Percentiles rank a stretch among this genome's conserved stretches.
These are phyloP conservation scores for Viridothelium virens DNA, from an alignment of 495 filamentous ascomycete genomes.

Conservation along the genomic window DNA sequence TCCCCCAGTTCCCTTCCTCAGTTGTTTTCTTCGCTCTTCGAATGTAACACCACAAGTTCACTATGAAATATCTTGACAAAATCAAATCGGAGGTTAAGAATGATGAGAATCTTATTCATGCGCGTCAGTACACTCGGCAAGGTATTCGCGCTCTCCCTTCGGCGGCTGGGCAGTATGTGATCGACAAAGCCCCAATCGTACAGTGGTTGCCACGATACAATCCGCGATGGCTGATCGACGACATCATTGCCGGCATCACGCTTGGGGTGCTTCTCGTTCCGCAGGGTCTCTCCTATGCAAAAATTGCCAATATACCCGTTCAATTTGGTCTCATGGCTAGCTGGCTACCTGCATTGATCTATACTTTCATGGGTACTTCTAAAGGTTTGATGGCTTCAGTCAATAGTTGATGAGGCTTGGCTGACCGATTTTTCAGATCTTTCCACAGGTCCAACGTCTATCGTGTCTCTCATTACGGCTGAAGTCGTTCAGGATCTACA, in stretches of 20 bases:
- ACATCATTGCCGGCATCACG: constrained; percentile 45
- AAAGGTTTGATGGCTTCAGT: constrained; percentile 38
- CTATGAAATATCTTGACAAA: background rate
- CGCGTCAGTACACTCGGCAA: constrained; percentile 1
- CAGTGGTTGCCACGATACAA: constrained; percentile 46
- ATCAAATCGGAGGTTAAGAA: background rate
- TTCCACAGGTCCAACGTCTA: constrained; percentile 46
- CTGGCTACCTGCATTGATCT: constrained; percentile 46
- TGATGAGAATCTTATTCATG: background rate
- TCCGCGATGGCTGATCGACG: constrained; percentile 43
- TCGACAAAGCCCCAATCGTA: constrained; percentile 48
- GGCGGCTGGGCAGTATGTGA: constrained; percentile 38
- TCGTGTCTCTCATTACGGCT: constrained; percentile 44
- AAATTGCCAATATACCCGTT: constrained; percentile 46
- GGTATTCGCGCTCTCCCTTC: constrained; percentile 21
- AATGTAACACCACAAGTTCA: background rate
- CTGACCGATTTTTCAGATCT: constrained; percentile 34
- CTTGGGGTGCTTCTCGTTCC: constrained; percentile 47
- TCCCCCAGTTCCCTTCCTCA: background rate
- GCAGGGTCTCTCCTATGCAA: constrained; percentile 45
- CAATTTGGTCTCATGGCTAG: constrained; percentile 46
- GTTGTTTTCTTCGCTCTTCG: background rate
- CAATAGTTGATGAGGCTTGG: background rate
- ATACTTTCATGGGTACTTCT: constrained; percentile 49
- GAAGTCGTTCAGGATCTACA: constrained; percentile 41